Base-by-base conservation (phyloP, 1,284 basidiomycete species). In the Pseudozyma sp. region DNA sequence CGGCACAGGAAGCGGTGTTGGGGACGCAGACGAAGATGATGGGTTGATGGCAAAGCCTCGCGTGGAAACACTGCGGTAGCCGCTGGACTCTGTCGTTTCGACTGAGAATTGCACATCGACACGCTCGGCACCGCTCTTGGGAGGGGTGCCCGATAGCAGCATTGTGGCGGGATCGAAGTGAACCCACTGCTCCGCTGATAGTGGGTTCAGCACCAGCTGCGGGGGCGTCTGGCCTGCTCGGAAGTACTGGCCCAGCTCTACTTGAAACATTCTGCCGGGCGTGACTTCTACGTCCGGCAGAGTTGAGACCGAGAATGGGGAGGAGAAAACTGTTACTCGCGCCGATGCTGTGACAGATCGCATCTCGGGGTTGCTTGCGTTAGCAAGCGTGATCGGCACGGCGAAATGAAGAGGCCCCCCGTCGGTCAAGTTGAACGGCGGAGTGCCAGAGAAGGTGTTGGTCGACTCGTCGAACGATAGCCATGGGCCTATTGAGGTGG, bases 371-470 rank as follows among this genome's bases (percentile, higher is more conserved):
- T 48, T 45, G 35, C 37, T 57, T 3, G 61, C 13, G 35, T 54
- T 57, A 10, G 55, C 46, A 39, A 94, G 78, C n/a, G 83, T 87
- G 35, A 91, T 87, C 3, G 91, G 89, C n/a, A 95, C 85, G 0
- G 84, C 78, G 9, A 87, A 29, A 2, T 52, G 17, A 1, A 49
- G 11, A n/a, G 60, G 81, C 75, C 72, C 81, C 35, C 73, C 65
- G 19, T 70, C 59, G 77, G 78, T 77, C 61, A 80, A 78, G 58
- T 77, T 86, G 81, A 54, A 78, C 3, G 89, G 88, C 17, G 90
- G 89, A 3, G 86, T 85, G 5, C 94, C 94, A 55, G 87, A 88
- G 16, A 96, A 86, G 2, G 87, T 88, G 55, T 87, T 86, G 54
- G 86, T 88, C 3, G 61, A 77, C 29, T 84, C 68, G 72, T 92